Conservation (phyloP, 2,329 filamentous ascomycete genomes). For the Metarhizium rileyi region DNA sequence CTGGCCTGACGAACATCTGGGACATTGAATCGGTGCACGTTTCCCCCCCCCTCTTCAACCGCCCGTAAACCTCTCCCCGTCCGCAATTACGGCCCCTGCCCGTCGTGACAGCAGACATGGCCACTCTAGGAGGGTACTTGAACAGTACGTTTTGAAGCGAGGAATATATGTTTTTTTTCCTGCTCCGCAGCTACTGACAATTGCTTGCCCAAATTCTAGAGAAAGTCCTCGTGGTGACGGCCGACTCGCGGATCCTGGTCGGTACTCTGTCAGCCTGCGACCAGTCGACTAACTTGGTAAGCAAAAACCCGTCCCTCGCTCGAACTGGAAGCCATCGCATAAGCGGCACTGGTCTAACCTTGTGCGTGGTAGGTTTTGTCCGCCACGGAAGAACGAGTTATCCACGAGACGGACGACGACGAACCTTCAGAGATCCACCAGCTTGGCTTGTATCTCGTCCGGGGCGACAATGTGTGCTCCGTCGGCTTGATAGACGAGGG, state of each 20-base stretch:
- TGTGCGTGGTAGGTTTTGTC: constrained; percentile 53
- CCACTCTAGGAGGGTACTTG: constrained; percentile 34
- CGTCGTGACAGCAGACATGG: constrained; percentile 21
- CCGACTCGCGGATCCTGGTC: constrained; percentile 78
- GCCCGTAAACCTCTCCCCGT: background rate
- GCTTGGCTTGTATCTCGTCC: constrained; percentile 81
- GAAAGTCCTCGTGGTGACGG: constrained; percentile 83
- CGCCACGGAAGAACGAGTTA: constrained; percentile 79
- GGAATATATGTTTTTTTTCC: background rate
- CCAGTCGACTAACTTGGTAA: constrained; percentile 78
- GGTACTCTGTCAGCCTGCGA: constrained; percentile 81
- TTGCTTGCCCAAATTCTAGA: constrained; percentile 44
- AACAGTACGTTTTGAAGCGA: too few relatives aligned
- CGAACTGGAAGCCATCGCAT: background rate
- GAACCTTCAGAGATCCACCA: constrained; percentile 73
- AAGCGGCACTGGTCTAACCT: background rate
- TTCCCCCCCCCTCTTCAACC: background rate
- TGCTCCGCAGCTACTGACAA: background rate
- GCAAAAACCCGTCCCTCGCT: constrained; percentile 8
- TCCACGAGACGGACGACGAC: constrained; percentile 73
- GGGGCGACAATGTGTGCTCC: constrained; percentile 88
- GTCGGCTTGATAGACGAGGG: constrained; percentile 85
- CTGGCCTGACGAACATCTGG: background rate
- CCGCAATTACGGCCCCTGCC: background rate
- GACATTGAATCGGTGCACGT: background rate